These are phyloP conservation scores for Lupinus albus DNA, from an alignment of 306 rosid genomes.

Conservation along the genomic window DNA sequence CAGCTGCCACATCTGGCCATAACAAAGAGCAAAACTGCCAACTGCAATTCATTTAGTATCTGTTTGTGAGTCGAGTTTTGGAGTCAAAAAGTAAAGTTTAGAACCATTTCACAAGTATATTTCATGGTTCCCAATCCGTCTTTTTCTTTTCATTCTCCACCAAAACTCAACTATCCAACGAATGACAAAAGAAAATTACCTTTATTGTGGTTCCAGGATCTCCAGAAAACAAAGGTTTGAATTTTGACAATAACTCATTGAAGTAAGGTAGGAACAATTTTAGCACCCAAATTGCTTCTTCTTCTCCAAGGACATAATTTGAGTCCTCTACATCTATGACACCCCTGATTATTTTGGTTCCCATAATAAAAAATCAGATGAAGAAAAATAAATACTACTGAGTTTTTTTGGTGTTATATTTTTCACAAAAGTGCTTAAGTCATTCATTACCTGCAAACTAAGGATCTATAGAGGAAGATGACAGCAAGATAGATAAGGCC, in stretches of 20 bases:
- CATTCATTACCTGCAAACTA: slow-evolving; percentile 66
- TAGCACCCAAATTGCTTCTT: slow-evolving; percentile 79
- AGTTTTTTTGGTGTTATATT: neutral
- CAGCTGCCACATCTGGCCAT: slow-evolving; percentile 88
- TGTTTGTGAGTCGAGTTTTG: too few species aligned
- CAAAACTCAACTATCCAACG: too few species aligned
- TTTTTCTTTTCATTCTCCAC: too few species aligned
- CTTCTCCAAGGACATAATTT: slow-evolving; percentile 68
- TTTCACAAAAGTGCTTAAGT: slow-evolving; percentile 7
- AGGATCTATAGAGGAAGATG: slow-evolving; percentile 74
- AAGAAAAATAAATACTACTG: slow-evolving; percentile 2
- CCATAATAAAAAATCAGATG: slow-evolving; percentile 34
- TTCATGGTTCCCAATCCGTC: too few species aligned
- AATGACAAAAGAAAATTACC: slow-evolving; percentile 56
- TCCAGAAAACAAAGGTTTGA: slow-evolving; percentile 84
- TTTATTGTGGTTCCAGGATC: slow-evolving; percentile 86
- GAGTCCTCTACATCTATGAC: slow-evolving; percentile 49
- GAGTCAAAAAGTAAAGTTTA: too few species aligned
- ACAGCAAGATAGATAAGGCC: slow-evolving; percentile 77
- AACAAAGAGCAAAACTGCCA: slow-evolving; percentile 82
- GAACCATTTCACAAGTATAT: too few species aligned
- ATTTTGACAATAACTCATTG: slow-evolving; percentile 70
- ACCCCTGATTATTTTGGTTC: slow-evolving; percentile 51
- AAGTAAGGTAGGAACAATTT: slow-evolving; percentile 73
- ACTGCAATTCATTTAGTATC: too few species aligned